Evolutionary conservation across 2,329 filamentous ascomycete species (phyloP).

Genomic region (Colletotrichum plurivorum): DNA sequence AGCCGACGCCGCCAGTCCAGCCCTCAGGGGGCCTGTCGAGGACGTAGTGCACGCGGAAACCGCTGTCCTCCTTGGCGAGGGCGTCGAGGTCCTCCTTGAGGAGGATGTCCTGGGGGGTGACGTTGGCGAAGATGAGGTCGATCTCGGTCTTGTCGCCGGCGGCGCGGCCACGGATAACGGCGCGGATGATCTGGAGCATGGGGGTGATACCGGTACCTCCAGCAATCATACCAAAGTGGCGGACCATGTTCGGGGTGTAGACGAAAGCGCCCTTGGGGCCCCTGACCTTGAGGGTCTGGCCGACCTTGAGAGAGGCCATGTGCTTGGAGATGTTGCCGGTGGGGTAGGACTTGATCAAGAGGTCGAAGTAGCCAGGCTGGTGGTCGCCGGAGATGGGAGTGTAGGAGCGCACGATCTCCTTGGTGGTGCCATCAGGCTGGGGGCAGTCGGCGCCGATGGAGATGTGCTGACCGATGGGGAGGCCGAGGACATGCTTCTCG

Average conservation of each 20-base stretch:
- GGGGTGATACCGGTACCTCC: constrained; percentile 98
- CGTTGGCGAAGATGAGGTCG: constrained; percentile 97
- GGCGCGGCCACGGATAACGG: constrained; percentile 85
- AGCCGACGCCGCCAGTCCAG: constrained; percentile 94
- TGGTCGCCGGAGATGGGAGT: constrained; percentile 93
- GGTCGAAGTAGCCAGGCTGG: constrained; percentile 92
- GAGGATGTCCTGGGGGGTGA: constrained; percentile 92
- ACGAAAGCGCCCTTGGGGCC: constrained; percentile 99
- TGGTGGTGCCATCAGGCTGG: constrained; percentile 77
- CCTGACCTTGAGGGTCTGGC: constrained; percentile 89
- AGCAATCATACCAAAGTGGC: constrained; percentile 97
- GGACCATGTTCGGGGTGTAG: constrained; percentile 96
- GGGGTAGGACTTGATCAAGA: constrained; percentile 98
- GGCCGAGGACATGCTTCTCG: constrained; percentile 85
- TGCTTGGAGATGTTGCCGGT: constrained; percentile 97
- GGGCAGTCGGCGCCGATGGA: constrained; percentile 86
- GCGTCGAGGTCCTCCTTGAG: constrained; percentile 92
- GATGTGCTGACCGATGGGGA: constrained; percentile 99
- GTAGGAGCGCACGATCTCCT: constrained; percentile 92
- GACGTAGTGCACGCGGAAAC: constrained; percentile 93
- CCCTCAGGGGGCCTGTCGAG: constrained; percentile 94
- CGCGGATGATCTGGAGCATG: constrained; percentile 96
- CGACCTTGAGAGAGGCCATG: constrained; percentile 85
- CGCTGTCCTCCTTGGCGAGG: constrained; percentile 81
- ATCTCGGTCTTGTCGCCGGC: constrained; percentile 89